Evolutionary conservation across 1,139 yeast genomes (phyloP).

Genomic region (Kodamaea derodonti): DNA sequence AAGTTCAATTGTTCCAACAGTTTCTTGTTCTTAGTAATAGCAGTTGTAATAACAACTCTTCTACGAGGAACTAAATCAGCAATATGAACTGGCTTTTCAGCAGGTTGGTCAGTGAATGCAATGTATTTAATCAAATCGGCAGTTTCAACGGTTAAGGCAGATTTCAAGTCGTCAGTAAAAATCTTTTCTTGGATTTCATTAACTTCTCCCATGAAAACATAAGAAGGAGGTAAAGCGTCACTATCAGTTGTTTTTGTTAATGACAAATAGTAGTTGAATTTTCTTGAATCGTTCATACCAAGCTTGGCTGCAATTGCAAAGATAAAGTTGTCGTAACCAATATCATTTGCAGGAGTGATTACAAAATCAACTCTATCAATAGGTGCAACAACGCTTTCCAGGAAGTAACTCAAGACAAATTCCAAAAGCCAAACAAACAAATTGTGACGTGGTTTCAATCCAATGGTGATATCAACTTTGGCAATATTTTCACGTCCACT

Average conservation of each 20-base stretch:
- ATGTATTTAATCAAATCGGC: constrained; percentile 57
- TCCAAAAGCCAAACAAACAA: constrained; percentile 61
- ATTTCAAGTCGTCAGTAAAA: constrained; percentile 45
- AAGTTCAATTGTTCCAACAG: constrained; percentile 46
- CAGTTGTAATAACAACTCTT: constrained; percentile 50
- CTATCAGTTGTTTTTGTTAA: constrained; percentile 80
- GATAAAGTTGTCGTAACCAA: constrained; percentile 62
- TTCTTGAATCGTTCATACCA: constrained; percentile 75
- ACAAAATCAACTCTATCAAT: constrained; percentile 60
- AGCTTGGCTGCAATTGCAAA: constrained; percentile 83
- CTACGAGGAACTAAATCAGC: constrained; percentile 53
- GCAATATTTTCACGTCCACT: constrained; percentile 82
- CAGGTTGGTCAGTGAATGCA: constrained; percentile 80
- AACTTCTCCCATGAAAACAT: constrained; percentile 87
- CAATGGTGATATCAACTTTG: constrained; percentile 56
- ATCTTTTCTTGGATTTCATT: constrained; percentile 73
- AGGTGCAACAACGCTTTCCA: constrained; percentile 46
- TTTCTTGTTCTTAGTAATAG: constrained; percentile 41
- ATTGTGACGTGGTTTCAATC: constrained; percentile 79
- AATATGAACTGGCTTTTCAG: constrained; percentile 57
- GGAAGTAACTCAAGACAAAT: constrained; percentile 51
- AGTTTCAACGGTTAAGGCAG: constrained; percentile 49
- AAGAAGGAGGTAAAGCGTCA: constrained; percentile 62
- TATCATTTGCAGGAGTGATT: constrained; percentile 56
- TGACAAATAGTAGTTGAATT: constrained; percentile 74